phyloP scores from a whole-genome alignment of 139 green algal species.

The Trebouxia sp. region DNA sequence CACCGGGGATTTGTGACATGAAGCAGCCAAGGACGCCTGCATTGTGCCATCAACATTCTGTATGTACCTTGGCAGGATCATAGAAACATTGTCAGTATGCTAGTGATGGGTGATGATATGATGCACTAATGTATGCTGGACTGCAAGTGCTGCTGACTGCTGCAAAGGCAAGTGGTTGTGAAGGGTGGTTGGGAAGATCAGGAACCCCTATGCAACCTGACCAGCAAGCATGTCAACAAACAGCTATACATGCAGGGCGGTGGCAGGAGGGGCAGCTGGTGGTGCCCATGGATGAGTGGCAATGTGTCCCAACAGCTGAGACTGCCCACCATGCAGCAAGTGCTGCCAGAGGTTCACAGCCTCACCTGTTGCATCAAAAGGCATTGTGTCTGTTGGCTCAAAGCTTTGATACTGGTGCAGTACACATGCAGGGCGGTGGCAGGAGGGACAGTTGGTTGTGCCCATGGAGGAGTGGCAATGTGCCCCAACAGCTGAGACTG shows the following conservation, averaged over 20 bases:
- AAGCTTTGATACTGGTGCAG: too few relatives aligned
- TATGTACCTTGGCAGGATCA: too few relatives aligned
- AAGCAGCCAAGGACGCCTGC: too few relatives aligned
- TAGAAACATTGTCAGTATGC: too few relatives aligned
- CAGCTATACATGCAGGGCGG: conserved; percentile 44
- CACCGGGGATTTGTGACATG: background rate
- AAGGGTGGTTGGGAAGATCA: too few relatives aligned
- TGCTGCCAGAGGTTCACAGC: conserved; percentile 44
- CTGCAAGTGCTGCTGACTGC: too few relatives aligned
- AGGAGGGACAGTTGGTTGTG: conserved; percentile 52
- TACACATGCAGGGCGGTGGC: conserved; percentile 58
- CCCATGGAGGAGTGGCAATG: conserved; percentile 73
- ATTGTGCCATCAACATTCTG: too few relatives aligned
- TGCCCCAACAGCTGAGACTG: conserved; percentile 64
- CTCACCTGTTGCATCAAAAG: background rate
- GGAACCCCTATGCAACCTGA: too few relatives aligned
- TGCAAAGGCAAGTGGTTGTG: too few relatives aligned
- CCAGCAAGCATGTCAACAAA: too few relatives aligned
- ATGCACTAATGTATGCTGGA: too few relatives aligned
- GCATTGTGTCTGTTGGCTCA: background rate
- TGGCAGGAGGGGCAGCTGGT: conserved; percentile 67
- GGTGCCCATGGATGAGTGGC: conserved; percentile 62
- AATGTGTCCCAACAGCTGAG: conserved; percentile 70
- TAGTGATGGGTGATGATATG: too few relatives aligned
- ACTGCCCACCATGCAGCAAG: conserved; percentile 65